Percentiles rank a stretch among this genome's conserved stretches.
phyloP scores from a whole-genome alignment of 495 filamentous ascomycete genomes.

The Emericellopsis terricola region DNA sequence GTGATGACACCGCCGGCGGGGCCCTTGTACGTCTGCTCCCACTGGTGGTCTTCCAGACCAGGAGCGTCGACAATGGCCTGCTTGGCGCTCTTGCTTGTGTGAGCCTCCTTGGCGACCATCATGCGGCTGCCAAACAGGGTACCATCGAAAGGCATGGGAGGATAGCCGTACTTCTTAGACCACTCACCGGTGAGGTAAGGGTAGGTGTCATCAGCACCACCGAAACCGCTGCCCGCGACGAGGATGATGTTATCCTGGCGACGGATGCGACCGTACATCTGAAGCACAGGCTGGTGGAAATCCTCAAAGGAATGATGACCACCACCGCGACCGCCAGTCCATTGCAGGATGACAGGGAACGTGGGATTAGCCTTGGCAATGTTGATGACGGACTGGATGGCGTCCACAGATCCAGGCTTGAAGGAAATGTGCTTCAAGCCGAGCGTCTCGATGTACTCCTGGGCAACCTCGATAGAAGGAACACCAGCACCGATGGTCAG shows the following conservation, averaged over 20 bases:
- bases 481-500: conserved; percentile 90
- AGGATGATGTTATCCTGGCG: conserved; percentile 72
- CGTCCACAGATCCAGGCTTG: conserved; percentile 83
- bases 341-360: conserved; percentile 83
- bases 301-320: conserved; percentile 93
- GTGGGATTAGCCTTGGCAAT: conserved; percentile 79
- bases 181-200: conserved; percentile 81
- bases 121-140: conserved; percentile 79
- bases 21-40: conserved; percentile 95
- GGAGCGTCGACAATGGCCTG: conserved; percentile 84
- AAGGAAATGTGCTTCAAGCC: conserved; percentile 88
- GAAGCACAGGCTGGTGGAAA: conserved; percentile 83
- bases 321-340: conserved; percentile 87
- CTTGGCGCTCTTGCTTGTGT: conserved; percentile 86
- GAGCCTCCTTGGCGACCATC: conserved; percentile 90
- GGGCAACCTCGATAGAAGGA: conserved; percentile 81
- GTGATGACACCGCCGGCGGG: conserved; percentile 86
- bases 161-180: conserved; percentile 72
- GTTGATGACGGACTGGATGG: conserved; percentile 79
- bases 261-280: conserved; percentile 75
- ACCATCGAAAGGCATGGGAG: conserved; percentile 88
- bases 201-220: conserved; percentile 79
- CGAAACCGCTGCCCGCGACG: conserved; percentile 82
- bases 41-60: conserved; percentile 72
- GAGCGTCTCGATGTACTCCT: conserved; percentile 87